Percentiles rank a stretch among this genome's conserved stretches.
Conservation (phyloP, 192 early-diverging fungal species). For the Lobosporangium transversale region DNA sequence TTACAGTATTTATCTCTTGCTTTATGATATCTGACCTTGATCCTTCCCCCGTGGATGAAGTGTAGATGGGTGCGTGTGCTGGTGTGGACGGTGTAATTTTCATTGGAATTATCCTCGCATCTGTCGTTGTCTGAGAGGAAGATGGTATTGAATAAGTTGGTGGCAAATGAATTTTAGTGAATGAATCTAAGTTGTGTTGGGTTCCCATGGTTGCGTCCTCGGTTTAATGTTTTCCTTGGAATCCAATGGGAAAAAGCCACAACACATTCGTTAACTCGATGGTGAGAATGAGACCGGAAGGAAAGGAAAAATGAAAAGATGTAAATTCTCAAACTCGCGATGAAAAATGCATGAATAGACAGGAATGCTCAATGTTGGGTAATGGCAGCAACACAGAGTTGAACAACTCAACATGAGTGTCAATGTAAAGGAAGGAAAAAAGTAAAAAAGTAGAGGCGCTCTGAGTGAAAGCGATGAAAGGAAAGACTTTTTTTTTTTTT, state of each 20-base stretch:
- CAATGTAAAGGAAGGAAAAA: not conserved
- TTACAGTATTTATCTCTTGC: constrained; percentile 8
- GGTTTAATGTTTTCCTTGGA: not conserved
- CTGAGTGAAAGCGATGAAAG: not conserved
- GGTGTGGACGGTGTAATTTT: constrained; percentile 6
- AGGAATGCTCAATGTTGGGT: not conserved
- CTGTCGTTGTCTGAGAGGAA: constrained; percentile 3
- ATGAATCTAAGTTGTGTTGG: constrained; percentile 26
- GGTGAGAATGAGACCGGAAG: too few species aligned
- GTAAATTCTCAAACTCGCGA: too few species aligned
- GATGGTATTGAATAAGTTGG: constrained; percentile 15
- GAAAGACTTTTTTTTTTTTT: too few species aligned
- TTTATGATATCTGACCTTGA: constrained; percentile 6
- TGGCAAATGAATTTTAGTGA: constrained; percentile 24
- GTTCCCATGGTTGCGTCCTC: constrained; percentile 38
- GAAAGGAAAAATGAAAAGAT: too few species aligned
- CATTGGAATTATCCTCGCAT: not conserved
- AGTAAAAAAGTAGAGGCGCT: not conserved
- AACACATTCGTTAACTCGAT: too few species aligned
- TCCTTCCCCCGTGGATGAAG: not conserved
- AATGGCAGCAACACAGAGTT: too few species aligned
- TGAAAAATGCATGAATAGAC: too few species aligned
- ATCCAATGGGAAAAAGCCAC: not conserved
- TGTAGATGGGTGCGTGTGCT: not conserved
- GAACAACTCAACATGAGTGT: too few species aligned